A percentile compares a stretch with the other conserved stretches of the same genome.
These are phyloP conservation scores for Podila epicladia DNA, from an alignment of 192 early-diverging fungal genomes.

Conservation along the genomic window DNA sequence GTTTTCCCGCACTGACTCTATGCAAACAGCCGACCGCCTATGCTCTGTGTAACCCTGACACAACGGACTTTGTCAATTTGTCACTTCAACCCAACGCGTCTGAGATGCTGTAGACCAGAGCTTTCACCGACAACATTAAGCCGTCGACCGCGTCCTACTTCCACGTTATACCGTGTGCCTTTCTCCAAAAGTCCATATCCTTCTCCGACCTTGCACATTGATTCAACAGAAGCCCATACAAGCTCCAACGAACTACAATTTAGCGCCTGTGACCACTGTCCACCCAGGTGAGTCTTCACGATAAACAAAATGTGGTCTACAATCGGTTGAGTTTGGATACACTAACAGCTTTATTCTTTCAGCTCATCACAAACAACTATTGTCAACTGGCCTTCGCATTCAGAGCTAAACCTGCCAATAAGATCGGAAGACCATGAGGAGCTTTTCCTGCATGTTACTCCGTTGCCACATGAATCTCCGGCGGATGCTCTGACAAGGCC, in stretches of 20 bases:
- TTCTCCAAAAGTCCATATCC: slow-evolving; percentile 40
- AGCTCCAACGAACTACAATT: background rate
- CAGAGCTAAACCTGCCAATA: background rate
- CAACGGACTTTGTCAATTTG: no score
- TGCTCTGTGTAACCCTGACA: no score
- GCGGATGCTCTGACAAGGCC: slow-evolving; percentile 21
- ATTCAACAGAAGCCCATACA: background rate
- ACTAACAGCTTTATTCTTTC: background rate
- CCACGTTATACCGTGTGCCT: slow-evolving; percentile 13
- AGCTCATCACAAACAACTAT: slow-evolving; percentile 23
- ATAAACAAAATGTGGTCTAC: background rate
- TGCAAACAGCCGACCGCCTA: no score
- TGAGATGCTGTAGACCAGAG: no score
- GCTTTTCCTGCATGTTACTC: slow-evolving; percentile 20
- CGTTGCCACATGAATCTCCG: slow-evolving; percentile 26
- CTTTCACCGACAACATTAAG: no score
- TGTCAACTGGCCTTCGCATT: background rate
- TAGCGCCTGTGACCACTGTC: background rate
- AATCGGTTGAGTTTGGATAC: background rate
- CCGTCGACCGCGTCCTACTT: no score
- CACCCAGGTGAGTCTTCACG: no score
- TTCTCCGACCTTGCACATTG: background rate
- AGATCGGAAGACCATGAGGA: slow-evolving; percentile 1
- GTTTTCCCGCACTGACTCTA: no score
- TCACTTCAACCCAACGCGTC: no score